Base-by-base conservation (phyloP, 139 green algal species). In the Chlamydomonas sp. region DNA sequence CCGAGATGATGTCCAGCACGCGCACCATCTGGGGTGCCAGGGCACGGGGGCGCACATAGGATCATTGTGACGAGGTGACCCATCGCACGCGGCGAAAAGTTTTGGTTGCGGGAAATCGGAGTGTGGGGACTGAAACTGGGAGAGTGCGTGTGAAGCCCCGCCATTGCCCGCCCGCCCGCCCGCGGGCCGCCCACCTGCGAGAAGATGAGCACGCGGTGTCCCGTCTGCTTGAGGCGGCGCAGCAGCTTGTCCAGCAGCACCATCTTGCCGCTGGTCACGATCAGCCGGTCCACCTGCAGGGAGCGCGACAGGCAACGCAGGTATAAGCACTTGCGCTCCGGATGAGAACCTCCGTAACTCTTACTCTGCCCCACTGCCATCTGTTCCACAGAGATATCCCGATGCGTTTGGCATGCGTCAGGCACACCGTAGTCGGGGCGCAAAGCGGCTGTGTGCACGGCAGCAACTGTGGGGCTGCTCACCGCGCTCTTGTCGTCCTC, bases 191-290 rank as follows among this genome's bases (percentile, higher is more conserved):
- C 17, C 16, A 90, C 87, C 86, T 92, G 90, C 59, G 83, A 90
- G 90, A 93, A 99, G 73, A 99, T 95, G 57, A 99, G 96, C 91
- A 99, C 97, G 5, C 95, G 89, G 92, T 99, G 98, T 5, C 95
- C 95, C 0, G 94, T 96, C 49, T 96, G 92, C 78, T 98, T 96
- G n/a, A 99, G 93, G 6, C 95, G 89, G 73, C 69, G 78, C 58
- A 99, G 92, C 88, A 99, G 93, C 92, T 99, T 98, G 93, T 99
- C 97, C 80, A 99, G 96, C 87, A 99, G 91, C 83, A 96, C 93
- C 92, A 99, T 96, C 93, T 98, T 98, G 91, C 95, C 95, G 14
- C 82, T 94, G 61, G 95, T 96, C 10, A 95, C 74, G 18, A 97
- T 92, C 77, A 97, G 92, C 49, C 95, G 91, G 78, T 96, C 94